These are phyloP conservation scores for Gnomoniopsis smithogilvyi DNA, from an alignment of 2,329 filamentous ascomycete species.

Conservation along the genomic window DNA sequence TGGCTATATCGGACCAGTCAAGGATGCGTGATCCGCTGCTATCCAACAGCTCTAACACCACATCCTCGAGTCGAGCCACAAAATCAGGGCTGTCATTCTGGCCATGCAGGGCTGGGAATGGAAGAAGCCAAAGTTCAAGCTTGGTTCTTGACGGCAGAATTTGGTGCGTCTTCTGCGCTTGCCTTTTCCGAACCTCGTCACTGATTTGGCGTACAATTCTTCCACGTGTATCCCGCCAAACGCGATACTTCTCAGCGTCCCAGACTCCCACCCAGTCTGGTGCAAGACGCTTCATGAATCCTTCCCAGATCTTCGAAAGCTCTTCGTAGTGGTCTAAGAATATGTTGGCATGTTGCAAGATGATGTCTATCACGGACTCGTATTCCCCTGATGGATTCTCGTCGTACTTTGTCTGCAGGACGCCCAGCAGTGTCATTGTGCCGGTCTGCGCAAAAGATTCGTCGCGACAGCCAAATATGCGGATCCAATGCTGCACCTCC, in stretches of 20 bases:
- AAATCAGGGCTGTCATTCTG: not conserved
- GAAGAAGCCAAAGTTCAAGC: constrained; percentile 3
- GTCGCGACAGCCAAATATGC: not conserved
- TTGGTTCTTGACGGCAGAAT: not conserved
- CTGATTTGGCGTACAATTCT: not conserved
- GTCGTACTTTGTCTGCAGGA: not conserved
- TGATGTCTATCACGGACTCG: not conserved
- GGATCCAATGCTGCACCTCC: constrained; percentile 6
- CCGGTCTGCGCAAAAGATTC: not conserved
- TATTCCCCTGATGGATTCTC: not conserved
- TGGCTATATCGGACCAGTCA: not conserved
- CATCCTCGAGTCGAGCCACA: not conserved
- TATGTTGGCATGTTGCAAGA: not conserved
- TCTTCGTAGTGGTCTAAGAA: constrained; percentile 5
- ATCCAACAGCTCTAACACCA: not conserved
- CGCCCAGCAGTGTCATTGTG: not conserved
- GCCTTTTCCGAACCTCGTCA: not conserved
- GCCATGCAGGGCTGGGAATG: not conserved
- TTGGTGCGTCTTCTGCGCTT: not conserved
- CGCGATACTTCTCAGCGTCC: not conserved
- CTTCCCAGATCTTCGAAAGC: not conserved
- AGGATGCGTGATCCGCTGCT: not conserved
- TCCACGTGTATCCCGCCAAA: not conserved
- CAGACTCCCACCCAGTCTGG: not conserved
- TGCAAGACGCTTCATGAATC: not conserved